A percentile compares a stretch with the other conserved stretches of the same genome.
Conservation (phyloP, 169 alveolate species). For the Ichthyophthirius multifiliis region DNA sequence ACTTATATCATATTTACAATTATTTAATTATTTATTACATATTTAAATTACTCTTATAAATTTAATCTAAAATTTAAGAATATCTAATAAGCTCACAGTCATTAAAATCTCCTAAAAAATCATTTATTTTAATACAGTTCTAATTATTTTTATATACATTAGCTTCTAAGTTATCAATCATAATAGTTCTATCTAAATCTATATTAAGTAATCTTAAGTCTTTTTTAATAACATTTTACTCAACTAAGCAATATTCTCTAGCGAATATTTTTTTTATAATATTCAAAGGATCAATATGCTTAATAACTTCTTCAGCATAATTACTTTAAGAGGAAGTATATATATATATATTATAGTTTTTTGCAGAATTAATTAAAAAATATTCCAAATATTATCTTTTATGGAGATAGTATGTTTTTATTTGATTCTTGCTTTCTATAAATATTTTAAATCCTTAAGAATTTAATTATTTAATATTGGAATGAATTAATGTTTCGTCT, state of each 20-base stretch:
- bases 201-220: not conserved
- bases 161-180: not conserved
- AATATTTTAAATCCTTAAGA: not conserved
- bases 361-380: not conserved
- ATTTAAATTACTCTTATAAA: too few relatives aligned
- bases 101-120: not conserved
- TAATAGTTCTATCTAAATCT: not conserved
- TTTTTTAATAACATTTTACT: not conserved
- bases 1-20: too few relatives aligned
- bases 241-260: not conserved
- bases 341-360: not conserved
- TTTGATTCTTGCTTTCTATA: not conserved
- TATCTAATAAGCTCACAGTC: not conserved
- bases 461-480: conserved; percentile 43
- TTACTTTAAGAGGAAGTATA: not conserved
- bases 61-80: too few relatives aligned
- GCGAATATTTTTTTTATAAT: not conserved
- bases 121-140: not conserved
- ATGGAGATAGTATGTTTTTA: not conserved
- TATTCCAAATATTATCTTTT: not conserved
- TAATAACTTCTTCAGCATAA: not conserved
- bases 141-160: not conserved
- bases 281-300: not conserved
- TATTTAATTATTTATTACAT: too few relatives aligned
- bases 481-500: conserved; percentile 83